Evolutionary conservation across 1,284 basidiomycete species (phyloP).

Genomic region (Waitea zeae): DNA sequence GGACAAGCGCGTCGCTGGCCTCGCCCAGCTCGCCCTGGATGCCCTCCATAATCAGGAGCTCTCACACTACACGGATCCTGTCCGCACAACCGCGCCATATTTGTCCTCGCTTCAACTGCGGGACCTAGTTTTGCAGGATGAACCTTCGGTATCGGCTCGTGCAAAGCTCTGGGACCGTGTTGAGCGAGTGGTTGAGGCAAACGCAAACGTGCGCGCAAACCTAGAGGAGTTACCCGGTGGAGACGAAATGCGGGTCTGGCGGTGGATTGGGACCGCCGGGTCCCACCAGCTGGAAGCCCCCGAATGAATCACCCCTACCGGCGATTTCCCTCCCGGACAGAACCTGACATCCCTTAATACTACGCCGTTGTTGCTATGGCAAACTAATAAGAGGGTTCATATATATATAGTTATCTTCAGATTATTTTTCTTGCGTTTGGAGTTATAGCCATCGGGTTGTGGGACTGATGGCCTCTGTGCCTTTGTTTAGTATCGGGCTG

Average conservation of each 20-base stretch:
- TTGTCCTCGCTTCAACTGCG: constrained; percentile 82
- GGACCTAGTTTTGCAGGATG: constrained; percentile 74
- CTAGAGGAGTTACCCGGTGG: constrained; percentile 80
- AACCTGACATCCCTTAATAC: no score
- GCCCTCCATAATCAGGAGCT: constrained; percentile 77
- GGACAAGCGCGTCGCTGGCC: constrained; percentile 50
- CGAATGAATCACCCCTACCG: no score
- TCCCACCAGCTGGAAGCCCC: constrained; percentile 10
- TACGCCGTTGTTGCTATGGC: no score
- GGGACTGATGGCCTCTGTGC: no score
- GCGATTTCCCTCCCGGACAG: no score
- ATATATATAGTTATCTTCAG: no score
- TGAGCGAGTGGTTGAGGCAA: constrained; percentile 78
- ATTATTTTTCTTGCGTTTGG: no score
- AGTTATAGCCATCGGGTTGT: no score
- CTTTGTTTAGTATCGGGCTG: no score
- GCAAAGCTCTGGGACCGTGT: constrained; percentile 77
- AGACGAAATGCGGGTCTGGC: constrained; percentile 75
- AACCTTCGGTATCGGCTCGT: constrained; percentile 55
- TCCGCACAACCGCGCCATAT: constrained; percentile 62
- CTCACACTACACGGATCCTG: constrained; percentile 73
- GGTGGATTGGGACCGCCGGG: constrained; percentile 56
- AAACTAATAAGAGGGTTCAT: no score
- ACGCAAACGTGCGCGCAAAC: constrained; percentile 85
- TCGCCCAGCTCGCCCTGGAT: constrained; percentile 70